These are phyloP conservation scores for Penicillium palitans DNA, from an alignment of 2,329 filamentous ascomycete genomes.

Conservation along the genomic window DNA sequence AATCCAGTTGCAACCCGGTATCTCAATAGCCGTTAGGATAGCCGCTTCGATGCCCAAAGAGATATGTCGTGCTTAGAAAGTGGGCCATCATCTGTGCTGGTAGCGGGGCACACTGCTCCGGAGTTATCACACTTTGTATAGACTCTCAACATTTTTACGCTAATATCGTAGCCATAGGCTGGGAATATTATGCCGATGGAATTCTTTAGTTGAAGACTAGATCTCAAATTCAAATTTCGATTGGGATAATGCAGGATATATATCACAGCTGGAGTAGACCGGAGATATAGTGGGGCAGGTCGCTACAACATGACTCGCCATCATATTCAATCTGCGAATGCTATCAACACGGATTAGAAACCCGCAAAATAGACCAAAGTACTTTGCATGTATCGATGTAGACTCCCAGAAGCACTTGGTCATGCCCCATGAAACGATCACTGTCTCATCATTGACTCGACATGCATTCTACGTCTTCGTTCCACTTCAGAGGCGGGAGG, in stretches of 20 bases:
- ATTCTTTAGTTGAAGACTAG: neutral
- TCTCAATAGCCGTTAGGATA: slow-evolving; percentile 17
- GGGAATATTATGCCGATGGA: neutral
- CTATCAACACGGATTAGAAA: neutral
- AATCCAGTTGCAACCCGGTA: neutral
- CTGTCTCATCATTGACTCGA: neutral
- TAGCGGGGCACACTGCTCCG: slow-evolving; percentile 13
- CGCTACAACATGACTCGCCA: too few relatives aligned
- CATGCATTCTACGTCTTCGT: neutral
- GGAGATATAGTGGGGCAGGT: neutral
- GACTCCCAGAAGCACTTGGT: neutral
- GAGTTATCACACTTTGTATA: neutral
- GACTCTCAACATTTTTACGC: neutral
- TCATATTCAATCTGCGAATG: too few relatives aligned
- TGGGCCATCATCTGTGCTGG: slow-evolving; percentile 1
- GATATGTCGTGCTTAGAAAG: neutral
- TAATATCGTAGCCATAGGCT: too few relatives aligned
- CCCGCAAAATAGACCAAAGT: neutral
- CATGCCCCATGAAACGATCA: neutral
- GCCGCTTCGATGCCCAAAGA: slow-evolving; percentile 8
- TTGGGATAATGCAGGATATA: neutral
- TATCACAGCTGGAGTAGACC: neutral
- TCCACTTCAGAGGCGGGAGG: neutral
- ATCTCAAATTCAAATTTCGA: neutral
- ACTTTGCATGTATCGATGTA: neutral